Conservation (phyloP, 2,329 filamentous ascomycete species). For the Exutisphaerella laricina region DNA sequence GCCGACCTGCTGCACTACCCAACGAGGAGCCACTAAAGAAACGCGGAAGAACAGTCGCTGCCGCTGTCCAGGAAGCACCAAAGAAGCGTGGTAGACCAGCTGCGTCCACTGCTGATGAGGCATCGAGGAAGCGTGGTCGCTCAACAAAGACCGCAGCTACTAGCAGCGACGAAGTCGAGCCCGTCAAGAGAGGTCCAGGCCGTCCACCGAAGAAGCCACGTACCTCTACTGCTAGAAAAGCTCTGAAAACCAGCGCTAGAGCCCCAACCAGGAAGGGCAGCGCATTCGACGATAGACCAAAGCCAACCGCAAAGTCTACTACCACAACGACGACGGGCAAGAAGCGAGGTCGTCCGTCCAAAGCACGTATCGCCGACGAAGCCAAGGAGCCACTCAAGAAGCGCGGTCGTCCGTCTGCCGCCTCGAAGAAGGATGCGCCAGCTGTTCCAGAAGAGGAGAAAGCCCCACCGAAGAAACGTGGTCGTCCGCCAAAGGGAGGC, state of each 20-base stretch:
- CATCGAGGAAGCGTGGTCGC: conserved; percentile 29
- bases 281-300: too few species aligned
- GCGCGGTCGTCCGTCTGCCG: conserved; percentile 24
- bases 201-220: conserved; percentile 8
- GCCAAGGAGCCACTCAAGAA: conserved; percentile 21
- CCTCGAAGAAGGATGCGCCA: conserved; percentile 7
- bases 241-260: conserved; percentile 4
- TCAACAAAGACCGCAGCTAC: conserved; percentile 1
- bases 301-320: conserved; percentile 7
- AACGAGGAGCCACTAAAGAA: too few species aligned
- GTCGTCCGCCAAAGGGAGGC: conserved; percentile 26
- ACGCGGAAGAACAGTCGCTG: too few species aligned
- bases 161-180: conserved; percentile 2
- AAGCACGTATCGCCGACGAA: conserved; percentile 9
- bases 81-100: conserved; percentile 18
- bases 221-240: conserved; percentile 1
- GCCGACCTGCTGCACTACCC: too few species aligned
- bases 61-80: too few species aligned
- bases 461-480: conserved; percentile 26
- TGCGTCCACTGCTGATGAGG: conserved; percentile 5
- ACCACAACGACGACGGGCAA: conserved; percentile 10
- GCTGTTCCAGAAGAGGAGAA: conserved; percentile 16
- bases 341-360: conserved; percentile 20
- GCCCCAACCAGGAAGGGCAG: conserved; percentile 1
- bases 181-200: conserved; percentile 6